Conservation (phyloP, 1,284 basidiomycete genomes). For the Gomphus sp. region DNA sequence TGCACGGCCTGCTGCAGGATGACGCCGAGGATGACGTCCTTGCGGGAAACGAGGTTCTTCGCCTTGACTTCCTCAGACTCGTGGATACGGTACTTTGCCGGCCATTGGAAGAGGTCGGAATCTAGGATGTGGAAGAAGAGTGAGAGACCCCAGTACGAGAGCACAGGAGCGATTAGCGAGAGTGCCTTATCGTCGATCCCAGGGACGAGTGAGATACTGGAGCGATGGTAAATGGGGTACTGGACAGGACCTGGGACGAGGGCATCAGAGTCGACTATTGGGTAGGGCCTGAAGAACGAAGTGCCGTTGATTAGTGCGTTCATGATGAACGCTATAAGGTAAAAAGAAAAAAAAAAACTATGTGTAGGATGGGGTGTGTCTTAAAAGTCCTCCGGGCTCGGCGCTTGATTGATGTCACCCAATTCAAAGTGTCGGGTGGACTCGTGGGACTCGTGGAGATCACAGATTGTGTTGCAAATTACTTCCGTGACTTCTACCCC, state of each 20-base stretch:
- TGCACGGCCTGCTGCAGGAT: conserved; percentile 82
- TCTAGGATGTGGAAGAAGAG: conserved; percentile 81
- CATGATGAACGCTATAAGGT: neutral
- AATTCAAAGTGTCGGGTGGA: too few relatives aligned
- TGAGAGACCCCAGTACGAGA: conserved; percentile 85
- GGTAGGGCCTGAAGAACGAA: neutral
- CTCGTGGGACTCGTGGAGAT: too few relatives aligned
- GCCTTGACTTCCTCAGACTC: conserved; percentile 73
- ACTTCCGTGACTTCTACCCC: too few relatives aligned
- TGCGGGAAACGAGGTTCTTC: conserved; percentile 68
- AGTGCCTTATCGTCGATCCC: conserved; percentile 67
- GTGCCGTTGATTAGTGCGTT: conserved; percentile 1
- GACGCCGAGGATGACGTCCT: conserved; percentile 72
- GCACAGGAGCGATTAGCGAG: conserved; percentile 66
- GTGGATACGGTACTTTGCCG: conserved; percentile 85
- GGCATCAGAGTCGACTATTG: conserved; percentile 9
- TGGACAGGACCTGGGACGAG: conserved; percentile 15
- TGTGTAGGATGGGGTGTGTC: too few relatives aligned
- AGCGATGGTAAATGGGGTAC: conserved; percentile 56
- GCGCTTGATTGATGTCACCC: too few relatives aligned
- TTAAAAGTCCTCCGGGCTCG: too few relatives aligned
- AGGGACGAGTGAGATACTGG: conserved; percentile 43
- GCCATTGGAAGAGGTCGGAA: conserved; percentile 61
- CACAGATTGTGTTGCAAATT: too few relatives aligned
- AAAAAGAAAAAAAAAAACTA: too few relatives aligned